Base-by-base conservation (phyloP, 139 green algal genomes). In the Monoraphidium neglectum region DNA sequence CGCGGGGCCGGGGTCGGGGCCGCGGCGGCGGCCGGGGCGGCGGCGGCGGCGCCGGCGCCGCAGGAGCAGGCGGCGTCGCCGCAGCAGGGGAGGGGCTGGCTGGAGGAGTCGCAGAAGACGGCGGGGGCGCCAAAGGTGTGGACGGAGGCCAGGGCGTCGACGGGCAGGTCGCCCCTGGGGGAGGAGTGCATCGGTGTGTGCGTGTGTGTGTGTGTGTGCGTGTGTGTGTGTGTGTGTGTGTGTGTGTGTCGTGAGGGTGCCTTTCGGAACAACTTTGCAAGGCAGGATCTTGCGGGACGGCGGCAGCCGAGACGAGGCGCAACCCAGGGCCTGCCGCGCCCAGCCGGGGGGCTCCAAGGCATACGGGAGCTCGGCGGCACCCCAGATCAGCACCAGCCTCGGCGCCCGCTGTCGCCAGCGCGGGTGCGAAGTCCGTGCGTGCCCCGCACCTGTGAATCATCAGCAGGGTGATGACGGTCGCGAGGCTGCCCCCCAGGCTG, bases 91-190 rank as follows among this genome's bases (percentile, higher is more conserved):
- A n/a, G n/a, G n/a, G n/a, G n/a, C 8, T 51, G 43, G 43, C 43
- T 12, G 43, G 43, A 51, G 8, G 43, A 86, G 32, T 94, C 93
- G 77, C 93, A 97, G 83, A 99, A 96, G 23, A 97, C 78, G 21
- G 94, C 92, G 5, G 96, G 90, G 0, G 92, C 84, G 38, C 96
- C 96, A 82, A 98, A 99, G 40, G 95, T 98, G 85, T 93, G 94
- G 24, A 94, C 80, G 16, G 94, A 93, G 1, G 81, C 68, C 63
- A 97, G 67, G 70, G 77, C 40, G 36, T 76, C 18, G 0, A 80
- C 68, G 13, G 80, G 83, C n/a, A 97, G 63, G 49, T 92, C 87
- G 18, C 92, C 91, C 28, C 94, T 87, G 75, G n/a, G 37, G n/a
- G 28, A 65, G 57, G n/a, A 16, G 57, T 13, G 28, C 6, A 8